phyloP scores from a whole-genome alignment of 164 flowering plant species.

The Saururus chinensis region DNA sequence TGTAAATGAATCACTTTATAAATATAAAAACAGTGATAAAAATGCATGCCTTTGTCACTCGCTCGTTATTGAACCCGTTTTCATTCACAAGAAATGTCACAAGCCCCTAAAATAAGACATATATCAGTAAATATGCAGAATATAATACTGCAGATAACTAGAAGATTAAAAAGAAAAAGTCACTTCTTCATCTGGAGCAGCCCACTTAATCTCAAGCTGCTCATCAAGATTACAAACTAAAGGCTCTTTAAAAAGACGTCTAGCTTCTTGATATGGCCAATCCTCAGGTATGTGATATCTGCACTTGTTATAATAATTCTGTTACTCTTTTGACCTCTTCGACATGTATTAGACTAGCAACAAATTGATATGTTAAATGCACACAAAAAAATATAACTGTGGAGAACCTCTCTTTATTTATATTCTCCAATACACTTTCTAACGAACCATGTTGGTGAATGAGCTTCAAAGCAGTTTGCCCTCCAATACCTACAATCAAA shows the following conservation, averaged over 20 bases:
- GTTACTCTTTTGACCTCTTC: not conserved
- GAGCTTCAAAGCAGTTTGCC: conserved; percentile 88
- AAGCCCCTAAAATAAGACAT: conserved; percentile 42
- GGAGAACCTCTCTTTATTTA: conserved; percentile 78
- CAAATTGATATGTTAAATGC: not conserved
- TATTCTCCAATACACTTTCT: conserved; percentile 71
- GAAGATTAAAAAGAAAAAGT: not conserved
- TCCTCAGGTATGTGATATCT: conserved; percentile 85
- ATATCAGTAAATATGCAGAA: not conserved
- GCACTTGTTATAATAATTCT: not conserved
- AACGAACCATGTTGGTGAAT: conserved; percentile 92
- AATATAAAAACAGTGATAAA: not conserved
- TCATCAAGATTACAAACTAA: conserved; percentile 37
- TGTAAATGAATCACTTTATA: not conserved
- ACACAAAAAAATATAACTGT: not conserved
- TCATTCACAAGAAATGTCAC: conserved; percentile 64
- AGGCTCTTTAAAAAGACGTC: conserved; percentile 84
- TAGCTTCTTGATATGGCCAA: conserved; percentile 86
- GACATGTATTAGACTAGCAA: not conserved
- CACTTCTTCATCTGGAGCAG: conserved; percentile 87
- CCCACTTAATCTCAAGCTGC: conserved; percentile 71
- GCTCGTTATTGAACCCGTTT: conserved; percentile 84
- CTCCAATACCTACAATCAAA: conserved; percentile 62
- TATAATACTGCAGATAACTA: not conserved
- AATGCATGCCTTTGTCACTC: conserved; percentile 70